Evolutionary conservation across 176 grass and related monocot species (phyloP).

Genomic region (Poa pratensis): DNA sequence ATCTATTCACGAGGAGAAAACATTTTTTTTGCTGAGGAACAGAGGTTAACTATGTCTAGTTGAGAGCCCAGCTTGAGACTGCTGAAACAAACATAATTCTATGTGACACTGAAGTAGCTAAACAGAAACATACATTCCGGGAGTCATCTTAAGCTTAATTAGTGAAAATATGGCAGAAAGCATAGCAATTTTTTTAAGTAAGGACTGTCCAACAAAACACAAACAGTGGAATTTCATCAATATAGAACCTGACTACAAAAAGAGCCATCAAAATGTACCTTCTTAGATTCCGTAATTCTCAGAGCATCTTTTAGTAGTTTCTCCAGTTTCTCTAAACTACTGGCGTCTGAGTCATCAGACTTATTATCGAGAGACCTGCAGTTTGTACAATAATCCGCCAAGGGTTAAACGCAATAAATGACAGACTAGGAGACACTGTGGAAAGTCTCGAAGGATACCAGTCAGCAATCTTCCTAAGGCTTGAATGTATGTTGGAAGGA

Average conservation of each 20-base stretch:
- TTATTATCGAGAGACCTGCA: constrained; percentile 55
- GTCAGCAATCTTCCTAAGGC: constrained; percentile 43
- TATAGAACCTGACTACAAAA: not conserved
- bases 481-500: constrained; percentile 41
- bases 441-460: constrained; percentile 47
- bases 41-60: not conserved
- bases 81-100: not conserved
- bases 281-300: constrained; percentile 50
- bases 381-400: constrained; percentile 22
- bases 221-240: constrained; percentile 8
- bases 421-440: not conserved
- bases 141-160: not conserved
- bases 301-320: constrained; percentile 55
- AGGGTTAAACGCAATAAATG: not conserved
- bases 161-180: not conserved
- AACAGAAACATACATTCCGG: not conserved
- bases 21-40: not conserved
- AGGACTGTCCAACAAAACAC: not conserved
- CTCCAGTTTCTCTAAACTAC: constrained; percentile 56
- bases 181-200: not conserved
- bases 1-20: not conserved
- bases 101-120: not conserved
- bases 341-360: constrained; percentile 47
- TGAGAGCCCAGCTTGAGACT: not conserved
- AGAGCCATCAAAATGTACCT: constrained; percentile 37